Evolutionary conservation across 1,284 basidiomycete genomes (phyloP).

Genomic region (Ganoderma leucocontextum): DNA sequence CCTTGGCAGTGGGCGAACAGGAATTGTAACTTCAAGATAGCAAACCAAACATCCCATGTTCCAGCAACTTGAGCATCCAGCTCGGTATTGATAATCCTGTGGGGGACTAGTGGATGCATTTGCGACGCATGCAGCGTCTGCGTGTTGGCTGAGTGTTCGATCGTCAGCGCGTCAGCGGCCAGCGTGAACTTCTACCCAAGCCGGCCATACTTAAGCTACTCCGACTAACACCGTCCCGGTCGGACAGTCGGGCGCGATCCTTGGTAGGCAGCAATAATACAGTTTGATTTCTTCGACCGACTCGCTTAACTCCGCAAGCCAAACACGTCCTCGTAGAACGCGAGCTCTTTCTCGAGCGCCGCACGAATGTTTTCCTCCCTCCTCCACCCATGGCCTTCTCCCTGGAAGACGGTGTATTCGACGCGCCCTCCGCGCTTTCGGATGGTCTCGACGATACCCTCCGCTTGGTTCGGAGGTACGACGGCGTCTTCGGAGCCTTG

Average conservation of each 20-base stretch:
- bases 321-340: conserved; percentile 47
- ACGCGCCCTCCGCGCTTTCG: conserved; percentile 50
- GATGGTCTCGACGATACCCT: conserved; percentile 54
- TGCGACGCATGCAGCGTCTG: neutral
- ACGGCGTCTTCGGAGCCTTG: conserved; percentile 59
- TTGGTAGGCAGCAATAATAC: neutral
- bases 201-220: neutral
- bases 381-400: conserved; percentile 64
- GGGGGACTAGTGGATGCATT: neutral
- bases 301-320: conserved; percentile 23
- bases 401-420: conserved; percentile 56
- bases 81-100: neutral
- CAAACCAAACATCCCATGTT: neutral
- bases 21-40: neutral
- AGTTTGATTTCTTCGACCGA: neutral
- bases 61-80: neutral
- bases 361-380: conserved; percentile 54
- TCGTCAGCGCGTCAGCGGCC: neutral
- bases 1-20: no score
- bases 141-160: neutral
- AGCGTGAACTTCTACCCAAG: neutral
- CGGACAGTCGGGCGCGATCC: neutral
- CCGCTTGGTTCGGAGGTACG: conserved; percentile 58
- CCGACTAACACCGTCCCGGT: neutral
- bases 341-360: conserved; percentile 52